Conservation (phyloP, 345 rosid genomes). For the Eucalyptus marginata region DNA sequence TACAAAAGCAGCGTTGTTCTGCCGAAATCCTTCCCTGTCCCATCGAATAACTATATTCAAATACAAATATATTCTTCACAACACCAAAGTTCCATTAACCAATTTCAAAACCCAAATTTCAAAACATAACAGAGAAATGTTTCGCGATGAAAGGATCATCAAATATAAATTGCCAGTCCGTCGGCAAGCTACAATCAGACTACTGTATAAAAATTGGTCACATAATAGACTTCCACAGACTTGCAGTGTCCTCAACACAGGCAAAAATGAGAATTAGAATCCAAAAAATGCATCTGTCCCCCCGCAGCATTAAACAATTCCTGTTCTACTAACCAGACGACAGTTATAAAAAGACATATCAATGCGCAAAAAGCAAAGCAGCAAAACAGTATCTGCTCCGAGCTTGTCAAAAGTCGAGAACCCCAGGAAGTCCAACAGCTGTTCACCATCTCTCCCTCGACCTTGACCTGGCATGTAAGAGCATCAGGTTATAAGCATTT, state of each 20-base stretch:
- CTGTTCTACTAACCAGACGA: slow-evolving; percentile 25
- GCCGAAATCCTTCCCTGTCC: not conserved
- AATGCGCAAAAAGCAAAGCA: not conserved
- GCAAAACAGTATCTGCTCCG: slow-evolving; percentile 26
- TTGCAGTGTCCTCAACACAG: not conserved
- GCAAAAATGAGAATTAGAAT: not conserved
- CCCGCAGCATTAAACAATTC: slow-evolving; percentile 6
- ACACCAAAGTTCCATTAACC: not conserved
- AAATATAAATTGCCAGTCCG: not conserved
- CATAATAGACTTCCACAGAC: not conserved
- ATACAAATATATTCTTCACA: not conserved
- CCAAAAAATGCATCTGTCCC: not conserved
- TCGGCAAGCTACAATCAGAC: not conserved
- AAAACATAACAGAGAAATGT: not conserved
- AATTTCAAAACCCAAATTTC: not conserved
- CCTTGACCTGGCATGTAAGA: slow-evolving; percentile 33
- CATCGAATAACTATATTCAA: not conserved
- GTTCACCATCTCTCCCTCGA: slow-evolving; percentile 61
- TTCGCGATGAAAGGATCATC: not conserved
- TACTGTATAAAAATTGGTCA: not conserved
- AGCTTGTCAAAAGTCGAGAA: not conserved
- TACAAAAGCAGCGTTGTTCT: not conserved
- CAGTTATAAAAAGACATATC: not conserved
- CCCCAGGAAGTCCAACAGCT: not conserved
- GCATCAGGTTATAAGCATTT: not conserved